A percentile compares a stretch with the other conserved stretches of the same genome.
These are phyloP conservation scores for Abrus precatorius DNA, from an alignment of 306 rosid genomes.

Conservation along the genomic window DNA sequence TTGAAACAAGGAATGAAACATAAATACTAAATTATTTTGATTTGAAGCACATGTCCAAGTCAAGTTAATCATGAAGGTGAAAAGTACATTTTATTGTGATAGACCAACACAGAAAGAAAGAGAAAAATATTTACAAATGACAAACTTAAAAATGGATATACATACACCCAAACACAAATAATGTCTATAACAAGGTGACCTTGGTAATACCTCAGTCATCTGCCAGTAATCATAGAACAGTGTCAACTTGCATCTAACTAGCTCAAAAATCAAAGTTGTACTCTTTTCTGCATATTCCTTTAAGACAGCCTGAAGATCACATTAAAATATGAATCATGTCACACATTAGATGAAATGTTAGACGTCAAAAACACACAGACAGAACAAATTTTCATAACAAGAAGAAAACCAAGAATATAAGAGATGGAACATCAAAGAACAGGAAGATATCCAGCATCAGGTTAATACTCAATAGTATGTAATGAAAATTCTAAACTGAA, in stretches of 20 bases:
- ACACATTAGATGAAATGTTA: constrained; percentile 27
- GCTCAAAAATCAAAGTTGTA: constrained; percentile 64
- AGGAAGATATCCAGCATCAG: constrained; percentile 17
- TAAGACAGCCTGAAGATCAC: constrained; percentile 64
- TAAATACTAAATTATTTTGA: constrained; percentile 25
- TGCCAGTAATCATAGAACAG: constrained; percentile 92
- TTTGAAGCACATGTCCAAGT: constrained; percentile 14
- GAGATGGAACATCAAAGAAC: constrained; percentile 35
- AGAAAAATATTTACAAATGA: constrained; percentile 17
- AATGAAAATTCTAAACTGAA: not conserved
- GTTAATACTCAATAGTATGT: constrained; percentile 6
- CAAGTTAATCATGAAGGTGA: constrained; percentile 1
- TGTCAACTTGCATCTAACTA: constrained; percentile 90
- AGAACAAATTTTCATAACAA: constrained; percentile 20
- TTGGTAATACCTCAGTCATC: constrained; percentile 81
- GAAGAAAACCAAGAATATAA: not conserved
- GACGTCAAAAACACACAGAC: constrained; percentile 17
- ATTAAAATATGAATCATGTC: constrained; percentile 36
- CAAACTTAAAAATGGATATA: not conserved
- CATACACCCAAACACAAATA: constrained; percentile 4
- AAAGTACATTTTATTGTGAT: constrained; percentile 1
- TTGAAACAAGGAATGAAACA: constrained; percentile 20
- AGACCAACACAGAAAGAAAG: not conserved
- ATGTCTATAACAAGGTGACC: constrained; percentile 16
- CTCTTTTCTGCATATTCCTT: constrained; percentile 61